Base-by-base conservation (phyloP, 169 alveolate genomes). In the Neospora caninum region DNA sequence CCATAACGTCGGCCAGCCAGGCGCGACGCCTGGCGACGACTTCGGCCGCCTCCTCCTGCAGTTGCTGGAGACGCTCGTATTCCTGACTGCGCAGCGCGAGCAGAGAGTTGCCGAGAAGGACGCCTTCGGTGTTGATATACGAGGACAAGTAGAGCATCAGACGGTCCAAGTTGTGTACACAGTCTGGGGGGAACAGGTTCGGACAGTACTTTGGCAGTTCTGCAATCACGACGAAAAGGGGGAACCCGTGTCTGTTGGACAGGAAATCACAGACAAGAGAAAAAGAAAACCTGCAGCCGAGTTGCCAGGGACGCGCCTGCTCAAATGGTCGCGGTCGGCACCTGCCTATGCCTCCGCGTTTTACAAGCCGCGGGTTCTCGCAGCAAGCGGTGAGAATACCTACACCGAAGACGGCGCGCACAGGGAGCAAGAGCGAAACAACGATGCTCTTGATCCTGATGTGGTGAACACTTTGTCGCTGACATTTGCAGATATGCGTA, bases 101-200 rank as follows among this genome's bases (percentile, higher is more conserved):
- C 43, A 82, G 41, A 13, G 38, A 43, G 67, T 20, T 10, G n/a
- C 89, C 89, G 38, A 42, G 22, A 2, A 82, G 64, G n/a, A 41
- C 89, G 67, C 39, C 89, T 16, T 82, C 89, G n/a, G 6, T 39
- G 67, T 43, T 25, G 38, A 82, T 49, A 67, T 82, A 82, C 64
- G 64, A 6, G 67, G 43, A 27, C 89, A 82, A 29, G 38, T 10
- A 31, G 22, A 10, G 67, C 67, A 41, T 31, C 69, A 82, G 64
- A 43, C 13, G 41, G 38, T 82, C 89, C 36, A 13, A 6, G 25
- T 82, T 13, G 34, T 22, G 13, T 36, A 67, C 89, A 25, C 43
- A 38, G 18, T 38, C 89, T 7, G 64, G 89, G n/a, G 89, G 89
- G 64, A 82, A 82, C 69, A 82, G 89, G 64, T 82, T 82, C n/a